Percentiles rank a stretch among this genome's conserved stretches.
Evolutionary conservation across 1,139 yeast genomes (phyloP).

Genomic region (Debaryomyces sp.): DNA sequence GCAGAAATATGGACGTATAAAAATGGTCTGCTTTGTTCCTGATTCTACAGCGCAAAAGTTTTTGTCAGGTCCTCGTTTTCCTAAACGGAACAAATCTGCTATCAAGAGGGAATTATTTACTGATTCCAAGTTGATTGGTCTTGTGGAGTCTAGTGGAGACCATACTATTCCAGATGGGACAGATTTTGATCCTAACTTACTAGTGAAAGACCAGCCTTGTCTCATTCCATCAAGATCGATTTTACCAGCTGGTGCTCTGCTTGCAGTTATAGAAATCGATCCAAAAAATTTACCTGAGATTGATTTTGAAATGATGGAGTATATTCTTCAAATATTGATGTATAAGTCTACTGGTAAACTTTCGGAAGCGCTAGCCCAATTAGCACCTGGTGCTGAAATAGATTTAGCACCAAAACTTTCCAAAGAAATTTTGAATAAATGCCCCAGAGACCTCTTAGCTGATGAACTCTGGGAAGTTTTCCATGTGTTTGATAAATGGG

Average conservation of each 20-base stretch:
- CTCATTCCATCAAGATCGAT: slow-evolving; percentile 26
- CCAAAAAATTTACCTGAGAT: slow-evolving; percentile 45
- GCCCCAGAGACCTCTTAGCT: slow-evolving; percentile 51
- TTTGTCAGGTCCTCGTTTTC: slow-evolving; percentile 50
- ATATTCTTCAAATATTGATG: slow-evolving; percentile 66
- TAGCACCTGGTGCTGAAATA: slow-evolving; percentile 87
- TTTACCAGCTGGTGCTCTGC: slow-evolving; percentile 27
- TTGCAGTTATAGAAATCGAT: slow-evolving; percentile 58
- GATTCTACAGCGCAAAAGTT: slow-evolving; percentile 64
- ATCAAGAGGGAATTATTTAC: slow-evolving; percentile 63
- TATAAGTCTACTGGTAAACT: slow-evolving; percentile 49
- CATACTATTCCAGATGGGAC: slow-evolving; percentile 27
- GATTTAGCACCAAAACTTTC: slow-evolving; percentile 48
- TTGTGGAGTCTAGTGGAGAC: slow-evolving; percentile 31
- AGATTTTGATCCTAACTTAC: slow-evolving; percentile 40
- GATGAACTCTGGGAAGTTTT: slow-evolving; percentile 58
- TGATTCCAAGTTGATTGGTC: slow-evolving; percentile 53
- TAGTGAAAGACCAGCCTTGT: slow-evolving; percentile 43
- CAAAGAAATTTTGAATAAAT: slow-evolving; percentile 39
- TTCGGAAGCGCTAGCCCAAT: slow-evolving; percentile 47
- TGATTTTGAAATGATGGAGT: slow-evolving; percentile 64
- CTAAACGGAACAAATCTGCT: slow-evolving; percentile 57
- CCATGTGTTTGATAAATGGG: slow-evolving; percentile 69
- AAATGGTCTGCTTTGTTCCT: slow-evolving; percentile 67
- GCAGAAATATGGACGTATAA: slow-evolving; percentile 70